Evolutionary conservation across 2,329 filamentous ascomycete genomes (phyloP), one percentile per base, ranked within the genome.

Genomic region (Aspergillus tanneri): DNA sequence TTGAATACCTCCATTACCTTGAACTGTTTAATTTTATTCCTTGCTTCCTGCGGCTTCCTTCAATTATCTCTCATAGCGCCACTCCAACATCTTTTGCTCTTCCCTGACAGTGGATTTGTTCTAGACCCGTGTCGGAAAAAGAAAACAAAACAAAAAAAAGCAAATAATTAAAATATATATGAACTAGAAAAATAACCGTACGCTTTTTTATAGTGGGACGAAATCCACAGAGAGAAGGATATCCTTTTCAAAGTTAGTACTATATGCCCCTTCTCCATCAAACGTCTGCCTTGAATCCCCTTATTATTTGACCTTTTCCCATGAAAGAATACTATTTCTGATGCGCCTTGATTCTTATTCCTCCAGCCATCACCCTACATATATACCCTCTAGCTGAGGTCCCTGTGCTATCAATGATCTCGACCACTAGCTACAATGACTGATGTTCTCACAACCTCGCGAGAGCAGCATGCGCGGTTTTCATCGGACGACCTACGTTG

Each of bases 401-500:
- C 16, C 10, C 6, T 34, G 8, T 18, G 4, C 14, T 12, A 16
- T 18, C 14, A 6, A 34, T 34, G 30, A 34, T 9, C 9, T 11
- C 19, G 16, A 38, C 7, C 19, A 16, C 36, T 23, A 8, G 19
- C 12, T 24, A 24, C 23, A 44, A 72, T 72, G 71, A 66, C 69
- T 46, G 64, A 66, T 42, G 50, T 70, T 45, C 54, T 71, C 48
- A 52, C 64, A 28, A 52, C 57, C 50, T 60, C 66, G 50, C 56
- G 57, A 50, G 59, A 68, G 51, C 58, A 61, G 46, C 57, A 56
- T 50, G 61, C 65, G 43, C 61, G 53, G 46, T 65, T 67, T 49
- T 59, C 66, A 28, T 52, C 62, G 32, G 66, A 67, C 50, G 59
- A 62, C 18, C 40, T 64, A 24, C 65, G 65, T 21, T 60, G 54